phyloP scores from a whole-genome alignment of 2,329 filamentous ascomycete genomes.

The Curvularia verruculosa region DNA sequence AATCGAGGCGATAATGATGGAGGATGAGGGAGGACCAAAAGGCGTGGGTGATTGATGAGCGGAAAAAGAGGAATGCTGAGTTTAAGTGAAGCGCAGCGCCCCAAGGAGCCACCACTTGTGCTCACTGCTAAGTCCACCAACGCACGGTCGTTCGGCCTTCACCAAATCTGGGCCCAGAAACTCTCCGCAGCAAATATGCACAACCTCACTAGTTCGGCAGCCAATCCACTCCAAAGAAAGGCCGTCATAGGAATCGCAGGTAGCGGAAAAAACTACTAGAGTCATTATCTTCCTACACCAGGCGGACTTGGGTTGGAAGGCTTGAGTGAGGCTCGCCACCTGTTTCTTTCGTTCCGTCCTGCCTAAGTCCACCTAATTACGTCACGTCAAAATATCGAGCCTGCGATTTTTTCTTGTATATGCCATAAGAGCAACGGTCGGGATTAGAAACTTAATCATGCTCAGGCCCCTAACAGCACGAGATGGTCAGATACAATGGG shows the following conservation, averaged over 20 bases:
- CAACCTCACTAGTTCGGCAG: constrained; percentile 8
- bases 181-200: constrained; percentile 27
- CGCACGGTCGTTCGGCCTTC: constrained; percentile 33
- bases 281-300: not conserved
- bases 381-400: constrained; percentile 1
- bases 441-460: not conserved
- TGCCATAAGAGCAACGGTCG: not conserved
- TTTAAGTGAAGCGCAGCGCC: constrained; percentile 38
- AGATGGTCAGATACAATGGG: not conserved
- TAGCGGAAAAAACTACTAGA: not conserved
- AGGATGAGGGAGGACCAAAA: constrained; percentile 25
- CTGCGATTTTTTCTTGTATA: not conserved
- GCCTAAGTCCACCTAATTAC: constrained; percentile 20
- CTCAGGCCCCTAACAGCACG: not conserved
- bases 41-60: constrained; percentile 22
- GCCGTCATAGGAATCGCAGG: not conserved
- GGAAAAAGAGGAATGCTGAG: constrained; percentile 40
- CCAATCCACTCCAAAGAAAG: not conserved
- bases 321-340: constrained; percentile 10
- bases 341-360: constrained; percentile 15
- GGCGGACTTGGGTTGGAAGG: not conserved
- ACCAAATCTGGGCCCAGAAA: constrained; percentile 33
- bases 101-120: constrained; percentile 28
- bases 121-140: constrained; percentile 28
- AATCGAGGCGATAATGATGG: constrained; percentile 20